Evolutionary conservation across 768 basidiomycete genomes (phyloP), one percentile per base, ranked within the genome.

Genomic region (Agrocybe chaxingu): DNA sequence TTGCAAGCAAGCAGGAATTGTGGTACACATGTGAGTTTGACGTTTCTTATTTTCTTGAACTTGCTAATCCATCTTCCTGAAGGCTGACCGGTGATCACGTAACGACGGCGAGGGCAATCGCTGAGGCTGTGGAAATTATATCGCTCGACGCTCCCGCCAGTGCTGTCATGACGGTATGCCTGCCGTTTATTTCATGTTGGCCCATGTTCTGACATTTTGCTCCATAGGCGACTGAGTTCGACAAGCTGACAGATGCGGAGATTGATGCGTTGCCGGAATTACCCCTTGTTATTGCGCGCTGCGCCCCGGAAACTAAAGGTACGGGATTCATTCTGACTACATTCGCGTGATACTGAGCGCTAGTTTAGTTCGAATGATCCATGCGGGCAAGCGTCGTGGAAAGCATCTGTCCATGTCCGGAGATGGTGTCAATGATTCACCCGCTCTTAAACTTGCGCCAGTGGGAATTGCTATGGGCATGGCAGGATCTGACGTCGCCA

Each of bases 391-490:
- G 56, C 70, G 81, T 31, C 69, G 81, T 32, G 75, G 73, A 45
- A 73, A 76, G 42, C 74, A 73, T 56, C 62, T 78, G 47, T 78
- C 78, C 6, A 82, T 82, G 77, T 78, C 78, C 12, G 79, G 79
- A 12, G 77, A 76, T 48, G 80, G 80, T 44, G 80, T 82, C 47
- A 84, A 82, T 62, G 82, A 84, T 55, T 75, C 76, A 2, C 80
- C 81, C 30, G 76, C 80, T 0, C 69, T 82, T 48, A 79, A 79
- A 59, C 69, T 77, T 11, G 72, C 77, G 7, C 77, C 78, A 43
- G 74, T 81, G 33, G 79, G 81, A 19, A 77, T 83, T 44, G 80
- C 77, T 5, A 83, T 83, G 79, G 80, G 81, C 42, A 66, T 74
- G 64, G 74, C 72, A 24, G 80, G 80, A 5, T 73, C 72, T 4